Conservation (phyloP, 805 yeast species). For the Ogataea kodamae region DNA sequence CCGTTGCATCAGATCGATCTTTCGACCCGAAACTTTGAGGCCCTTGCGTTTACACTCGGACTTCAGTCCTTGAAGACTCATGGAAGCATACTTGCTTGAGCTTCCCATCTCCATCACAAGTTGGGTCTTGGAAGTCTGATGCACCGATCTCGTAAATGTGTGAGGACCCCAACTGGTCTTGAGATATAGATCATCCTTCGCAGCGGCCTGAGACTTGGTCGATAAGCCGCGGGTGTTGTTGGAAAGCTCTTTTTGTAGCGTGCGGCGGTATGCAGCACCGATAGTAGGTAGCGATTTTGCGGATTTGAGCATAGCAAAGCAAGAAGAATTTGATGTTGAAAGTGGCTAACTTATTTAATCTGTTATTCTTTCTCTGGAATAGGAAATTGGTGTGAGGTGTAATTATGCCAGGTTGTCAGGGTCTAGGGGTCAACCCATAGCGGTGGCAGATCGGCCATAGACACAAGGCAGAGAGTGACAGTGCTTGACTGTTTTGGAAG, state of each 20-base stretch:
- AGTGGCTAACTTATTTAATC: conserved; percentile 1
- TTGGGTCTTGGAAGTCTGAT: conserved; percentile 34
- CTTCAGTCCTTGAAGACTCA: conserved; percentile 55
- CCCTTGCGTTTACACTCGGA: conserved; percentile 59
- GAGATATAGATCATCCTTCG: conserved; percentile 11
- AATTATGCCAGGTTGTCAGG: not conserved
- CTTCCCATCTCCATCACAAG: conserved; percentile 27
- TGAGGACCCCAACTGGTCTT: conserved; percentile 5
- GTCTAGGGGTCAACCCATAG: not conserved
- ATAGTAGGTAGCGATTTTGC: conserved; percentile 34
- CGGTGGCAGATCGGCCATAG: too few species aligned
- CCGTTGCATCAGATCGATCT: conserved; percentile 50
- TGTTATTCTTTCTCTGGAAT: conserved; percentile 12
- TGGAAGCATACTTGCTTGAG: conserved; percentile 30
- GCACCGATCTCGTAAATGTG: conserved; percentile 30
- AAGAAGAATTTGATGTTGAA: conserved; percentile 1
- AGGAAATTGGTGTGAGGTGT: conserved; percentile 6
- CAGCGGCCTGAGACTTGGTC: conserved; percentile 5
- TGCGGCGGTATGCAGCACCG: conserved; percentile 28
- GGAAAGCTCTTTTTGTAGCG: conserved; percentile 15
- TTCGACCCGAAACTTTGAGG: conserved; percentile 57
- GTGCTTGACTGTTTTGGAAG: not conserved
- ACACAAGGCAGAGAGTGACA: not conserved
- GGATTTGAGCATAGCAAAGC: conserved; percentile 30
- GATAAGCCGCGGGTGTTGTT: conserved; percentile 11